Conservation (phyloP, 2,329 filamentous ascomycete genomes). For the Pleomassaria siparia region DNA sequence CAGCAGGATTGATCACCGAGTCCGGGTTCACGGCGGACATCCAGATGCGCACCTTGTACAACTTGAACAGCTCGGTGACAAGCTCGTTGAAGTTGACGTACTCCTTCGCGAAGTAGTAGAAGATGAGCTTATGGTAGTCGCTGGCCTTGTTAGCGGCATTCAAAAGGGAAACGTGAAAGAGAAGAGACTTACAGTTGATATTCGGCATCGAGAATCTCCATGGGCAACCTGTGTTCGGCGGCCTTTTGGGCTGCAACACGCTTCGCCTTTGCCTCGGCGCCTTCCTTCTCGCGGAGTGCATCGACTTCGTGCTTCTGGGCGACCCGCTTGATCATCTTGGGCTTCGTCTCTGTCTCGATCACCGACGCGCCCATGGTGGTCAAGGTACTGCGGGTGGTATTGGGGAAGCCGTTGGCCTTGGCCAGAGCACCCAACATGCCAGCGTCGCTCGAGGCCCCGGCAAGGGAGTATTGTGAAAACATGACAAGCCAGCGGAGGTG, state of each 20-base stretch:
- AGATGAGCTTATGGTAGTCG: conserved; percentile 98
- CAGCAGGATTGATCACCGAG: conserved; percentile 63
- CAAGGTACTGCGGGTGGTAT: conserved; percentile 50
- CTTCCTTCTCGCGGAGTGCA: conserved; percentile 89
- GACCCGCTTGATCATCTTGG: conserved; percentile 94
- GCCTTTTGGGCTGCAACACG: conserved; percentile 96
- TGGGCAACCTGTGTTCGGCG: conserved; percentile 87
- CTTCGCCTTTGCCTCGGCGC: conserved; percentile 96
- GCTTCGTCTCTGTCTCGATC: conserved; percentile 77
- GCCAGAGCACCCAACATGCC: conserved; percentile 49
- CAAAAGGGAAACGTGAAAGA: not conserved
- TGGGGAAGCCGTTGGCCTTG: conserved; percentile 35
- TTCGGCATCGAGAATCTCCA: conserved; percentile 98
- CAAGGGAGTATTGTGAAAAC: conserved; percentile 70
- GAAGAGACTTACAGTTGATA: conserved; percentile 85
- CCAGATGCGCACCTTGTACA: conserved; percentile 99
- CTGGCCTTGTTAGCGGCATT: conserved; percentile 54
- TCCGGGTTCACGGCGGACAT: conserved; percentile 99
- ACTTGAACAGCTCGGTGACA: conserved; percentile 96
- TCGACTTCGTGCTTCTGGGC: conserved; percentile 90
- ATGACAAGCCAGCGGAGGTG: conserved; percentile 99
- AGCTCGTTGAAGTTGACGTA: conserved; percentile 99
- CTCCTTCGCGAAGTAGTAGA: conserved; percentile 97
- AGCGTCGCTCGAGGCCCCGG: conserved; percentile 48
- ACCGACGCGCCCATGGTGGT: conserved; percentile 50